phyloP scores from a whole-genome alignment of 2,329 filamentous ascomycete species.

The Pseudogymnoascus sp. region DNA sequence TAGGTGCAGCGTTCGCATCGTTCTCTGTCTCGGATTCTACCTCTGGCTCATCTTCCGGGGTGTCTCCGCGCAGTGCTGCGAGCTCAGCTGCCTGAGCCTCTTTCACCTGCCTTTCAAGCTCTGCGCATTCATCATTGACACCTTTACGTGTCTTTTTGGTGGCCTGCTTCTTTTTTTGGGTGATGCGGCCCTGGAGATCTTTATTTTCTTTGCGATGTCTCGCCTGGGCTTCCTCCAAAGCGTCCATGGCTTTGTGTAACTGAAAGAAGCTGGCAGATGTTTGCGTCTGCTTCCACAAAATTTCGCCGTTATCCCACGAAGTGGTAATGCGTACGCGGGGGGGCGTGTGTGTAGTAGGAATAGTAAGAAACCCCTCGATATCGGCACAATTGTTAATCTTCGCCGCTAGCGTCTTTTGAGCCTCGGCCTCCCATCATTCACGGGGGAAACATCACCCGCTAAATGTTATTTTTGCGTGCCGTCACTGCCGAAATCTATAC shows the following conservation, averaged over 20 bases:
- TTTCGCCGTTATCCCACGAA: not conserved
- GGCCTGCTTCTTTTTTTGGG: constrained; percentile 93
- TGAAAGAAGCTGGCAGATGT: not conserved
- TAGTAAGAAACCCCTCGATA: not conserved
- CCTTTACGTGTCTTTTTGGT: constrained; percentile 78
- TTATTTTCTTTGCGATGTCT: constrained; percentile 83
- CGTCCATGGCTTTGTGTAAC: constrained; percentile 32
- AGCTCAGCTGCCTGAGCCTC: constrained; percentile 60
- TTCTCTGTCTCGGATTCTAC: not conserved
- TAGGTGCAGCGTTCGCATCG: constrained; percentile 10
- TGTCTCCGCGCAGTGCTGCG: constrained; percentile 32
- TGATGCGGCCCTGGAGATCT: constrained; percentile 77
- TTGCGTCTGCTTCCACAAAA: not conserved
- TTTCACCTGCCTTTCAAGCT: constrained; percentile 57
- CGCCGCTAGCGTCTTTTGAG: not conserved
- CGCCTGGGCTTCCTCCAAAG: constrained; percentile 67
- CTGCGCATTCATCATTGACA: constrained; percentile 67
- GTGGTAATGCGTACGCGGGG: not conserved
- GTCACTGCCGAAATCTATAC: not conserved
- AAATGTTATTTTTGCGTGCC: not conserved
- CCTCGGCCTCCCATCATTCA: not conserved
- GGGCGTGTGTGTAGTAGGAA: not conserved
- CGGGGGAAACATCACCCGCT: not conserved
- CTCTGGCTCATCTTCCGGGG: constrained; percentile 2
- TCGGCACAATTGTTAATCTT: not conserved